phyloP scores from a whole-genome alignment of 495 filamentous ascomycete species.

The Xylaria grammica region DNA sequence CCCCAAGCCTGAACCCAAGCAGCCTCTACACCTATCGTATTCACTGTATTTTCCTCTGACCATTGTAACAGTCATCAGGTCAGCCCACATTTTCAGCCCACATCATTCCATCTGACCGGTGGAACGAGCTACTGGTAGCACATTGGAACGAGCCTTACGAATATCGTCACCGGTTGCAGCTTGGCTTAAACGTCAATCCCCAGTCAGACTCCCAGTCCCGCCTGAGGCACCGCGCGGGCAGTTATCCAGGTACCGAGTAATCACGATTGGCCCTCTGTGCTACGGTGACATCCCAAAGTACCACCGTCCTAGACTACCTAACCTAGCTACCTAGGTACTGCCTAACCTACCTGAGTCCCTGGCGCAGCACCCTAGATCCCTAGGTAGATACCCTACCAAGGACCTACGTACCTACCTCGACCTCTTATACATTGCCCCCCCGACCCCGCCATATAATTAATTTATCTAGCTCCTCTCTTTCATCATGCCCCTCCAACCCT shows the following conservation, averaged over 20 bases:
- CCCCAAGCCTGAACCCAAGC: not conserved
- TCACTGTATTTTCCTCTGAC: not conserved
- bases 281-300: too few relatives aligned
- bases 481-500: constrained; percentile 36
- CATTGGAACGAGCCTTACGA: too few relatives aligned
- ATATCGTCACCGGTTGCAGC: not conserved
- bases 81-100: constrained; percentile 17
- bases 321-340: too few relatives aligned
- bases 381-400: too few relatives aligned
- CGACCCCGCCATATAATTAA: constrained; percentile 13
- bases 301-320: not conserved
- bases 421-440: not conserved
- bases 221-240: too few relatives aligned
- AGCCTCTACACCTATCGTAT: not conserved
- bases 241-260: too few relatives aligned
- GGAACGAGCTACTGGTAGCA: not conserved
- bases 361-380: too few relatives aligned
- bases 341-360: too few relatives aligned
- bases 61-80: not conserved
- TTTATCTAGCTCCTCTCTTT: constrained; percentile 21
- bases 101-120: constrained; percentile 19
- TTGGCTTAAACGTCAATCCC: not conserved
- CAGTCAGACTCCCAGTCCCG: not conserved
- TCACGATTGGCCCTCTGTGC: too few relatives aligned
- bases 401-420: too few relatives aligned